These are phyloP conservation scores for Hypoxylon cercidicola DNA, from an alignment of 495 filamentous ascomycete species.

Conservation along the genomic window DNA sequence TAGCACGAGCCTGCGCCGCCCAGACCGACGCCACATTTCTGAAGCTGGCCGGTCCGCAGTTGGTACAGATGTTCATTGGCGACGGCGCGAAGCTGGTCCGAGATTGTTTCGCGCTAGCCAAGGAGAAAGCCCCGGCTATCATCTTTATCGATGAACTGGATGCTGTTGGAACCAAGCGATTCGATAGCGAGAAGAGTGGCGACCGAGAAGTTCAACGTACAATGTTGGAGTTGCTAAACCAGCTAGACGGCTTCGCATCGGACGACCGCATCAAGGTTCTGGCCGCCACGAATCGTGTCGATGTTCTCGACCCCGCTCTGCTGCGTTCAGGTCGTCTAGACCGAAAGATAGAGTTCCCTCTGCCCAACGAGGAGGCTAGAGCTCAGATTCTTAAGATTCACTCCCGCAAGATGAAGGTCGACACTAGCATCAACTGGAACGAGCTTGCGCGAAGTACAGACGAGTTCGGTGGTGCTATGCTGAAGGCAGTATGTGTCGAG, in stretches of 20 bases:
- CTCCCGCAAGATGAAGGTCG: slow-evolving; percentile 97
- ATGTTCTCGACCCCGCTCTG: slow-evolving; percentile 95
- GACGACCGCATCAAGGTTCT: slow-evolving; percentile 99
- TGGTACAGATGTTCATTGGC: slow-evolving; percentile 99
- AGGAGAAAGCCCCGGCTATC: slow-evolving; percentile 97
- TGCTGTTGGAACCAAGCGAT: slow-evolving; percentile 97
- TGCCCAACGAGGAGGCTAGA: slow-evolving; percentile 98
- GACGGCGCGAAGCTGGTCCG: slow-evolving; percentile 98
- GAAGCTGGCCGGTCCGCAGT: slow-evolving; percentile 96
- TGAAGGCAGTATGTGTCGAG: slow-evolving; percentile 99
- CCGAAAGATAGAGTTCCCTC: slow-evolving; percentile 98
- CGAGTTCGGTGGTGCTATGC: slow-evolving; percentile 96
- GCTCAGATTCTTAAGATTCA: slow-evolving; percentile 98
- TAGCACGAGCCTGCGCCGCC: slow-evolving; percentile 95
- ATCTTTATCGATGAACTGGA: slow-evolving; percentile 99
- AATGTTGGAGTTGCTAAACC: slow-evolving; percentile 98
- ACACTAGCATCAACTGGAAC: slow-evolving; percentile 92
- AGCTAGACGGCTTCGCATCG: slow-evolving; percentile 98
- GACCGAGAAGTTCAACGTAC: slow-evolving; percentile 98
- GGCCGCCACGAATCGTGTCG: slow-evolving; percentile 96
- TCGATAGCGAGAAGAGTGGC: slow-evolving; percentile 98
- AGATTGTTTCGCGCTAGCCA: slow-evolving; percentile 96
- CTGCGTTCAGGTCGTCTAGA: slow-evolving; percentile 95
- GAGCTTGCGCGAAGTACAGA: slow-evolving; percentile 98
- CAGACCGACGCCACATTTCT: slow-evolving; percentile 99